These are phyloP conservation scores for Eimeria praecox DNA, from an alignment of 169 alveolate species.

Conservation along the genomic window DNA sequence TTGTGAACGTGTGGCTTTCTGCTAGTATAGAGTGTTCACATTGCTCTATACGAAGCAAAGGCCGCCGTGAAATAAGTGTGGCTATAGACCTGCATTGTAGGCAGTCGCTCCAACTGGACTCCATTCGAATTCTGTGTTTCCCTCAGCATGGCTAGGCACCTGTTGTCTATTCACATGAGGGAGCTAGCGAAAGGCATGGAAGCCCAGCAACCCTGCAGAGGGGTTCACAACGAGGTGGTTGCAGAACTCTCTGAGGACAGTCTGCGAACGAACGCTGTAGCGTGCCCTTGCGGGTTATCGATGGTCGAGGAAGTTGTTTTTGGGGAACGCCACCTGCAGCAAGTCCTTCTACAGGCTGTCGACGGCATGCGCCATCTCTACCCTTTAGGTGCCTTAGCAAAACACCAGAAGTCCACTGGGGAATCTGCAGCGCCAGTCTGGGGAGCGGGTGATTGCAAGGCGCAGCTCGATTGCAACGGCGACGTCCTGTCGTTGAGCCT, in stretches of 20 bases:
- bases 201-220: not conserved
- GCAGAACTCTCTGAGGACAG: not conserved
- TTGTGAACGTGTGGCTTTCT: not conserved
- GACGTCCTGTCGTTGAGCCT: conserved; percentile 54
- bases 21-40: not conserved
- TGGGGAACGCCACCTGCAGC: conserved; percentile 40
- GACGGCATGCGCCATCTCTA: not conserved
- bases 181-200: not conserved
- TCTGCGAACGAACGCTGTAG: not conserved
- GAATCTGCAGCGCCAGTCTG: not conserved
- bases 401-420: conserved; percentile 6
- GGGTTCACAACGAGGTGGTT: not conserved
- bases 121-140: conserved; percentile 23
- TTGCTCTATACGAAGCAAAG: not conserved
- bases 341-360: conserved; percentile 21
- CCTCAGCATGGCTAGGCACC: conserved; percentile 64
- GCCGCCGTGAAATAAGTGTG: not conserved
- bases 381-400: not conserved
- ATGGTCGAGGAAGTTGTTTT: conserved; percentile 6
- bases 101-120: not conserved
- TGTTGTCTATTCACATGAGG: not conserved
- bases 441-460: conserved; percentile 51
- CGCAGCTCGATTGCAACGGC: conserved; percentile 68
- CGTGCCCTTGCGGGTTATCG: not conserved
- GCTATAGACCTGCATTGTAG: not conserved